A percentile compares a stretch with the other conserved stretches of the same genome.
Evolutionary conservation across 2,329 filamentous ascomycete species (phyloP).

Genomic region (Lithohypha guttulata): DNA sequence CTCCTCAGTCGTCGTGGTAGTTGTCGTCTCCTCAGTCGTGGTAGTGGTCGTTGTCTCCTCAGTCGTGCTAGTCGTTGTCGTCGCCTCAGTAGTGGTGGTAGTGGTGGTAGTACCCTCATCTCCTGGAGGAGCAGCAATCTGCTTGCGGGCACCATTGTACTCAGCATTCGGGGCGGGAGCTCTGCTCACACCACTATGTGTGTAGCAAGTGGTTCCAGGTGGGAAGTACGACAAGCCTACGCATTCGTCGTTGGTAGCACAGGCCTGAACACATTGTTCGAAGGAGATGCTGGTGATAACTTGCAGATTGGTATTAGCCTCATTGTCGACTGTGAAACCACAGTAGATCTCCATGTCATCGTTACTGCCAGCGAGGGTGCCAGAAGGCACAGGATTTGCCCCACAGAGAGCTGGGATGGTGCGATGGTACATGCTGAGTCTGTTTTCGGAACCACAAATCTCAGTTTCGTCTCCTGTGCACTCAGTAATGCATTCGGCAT

Average conservation of each 20-base stretch:
- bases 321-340: background rate
- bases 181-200: background rate
- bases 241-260: no score
- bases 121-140: background rate
- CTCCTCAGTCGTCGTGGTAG: background rate
- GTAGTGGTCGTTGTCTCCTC: background rate
- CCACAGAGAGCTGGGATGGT: background rate
- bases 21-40: background rate
- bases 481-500: constrained; percentile 32
- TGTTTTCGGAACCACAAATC: constrained; percentile 38
- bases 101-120: background rate
- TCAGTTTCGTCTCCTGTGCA: constrained; percentile 30
- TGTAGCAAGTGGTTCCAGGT: no score
- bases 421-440: background rate
- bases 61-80: background rate
- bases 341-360: background rate
- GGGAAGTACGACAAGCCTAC: no score
- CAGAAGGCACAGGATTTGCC: background rate
- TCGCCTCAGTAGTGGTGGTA: background rate
- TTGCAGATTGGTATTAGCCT: background rate
- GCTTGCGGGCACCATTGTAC: background rate
- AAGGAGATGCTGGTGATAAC: background rate
- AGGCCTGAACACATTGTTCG: background rate
- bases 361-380: background rate
- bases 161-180: background rate